Evolutionary conservation across 2,329 filamentous ascomycete genomes (phyloP), one percentile per base, ranked within the genome.

Genomic region (Fusarium piperis): DNA sequence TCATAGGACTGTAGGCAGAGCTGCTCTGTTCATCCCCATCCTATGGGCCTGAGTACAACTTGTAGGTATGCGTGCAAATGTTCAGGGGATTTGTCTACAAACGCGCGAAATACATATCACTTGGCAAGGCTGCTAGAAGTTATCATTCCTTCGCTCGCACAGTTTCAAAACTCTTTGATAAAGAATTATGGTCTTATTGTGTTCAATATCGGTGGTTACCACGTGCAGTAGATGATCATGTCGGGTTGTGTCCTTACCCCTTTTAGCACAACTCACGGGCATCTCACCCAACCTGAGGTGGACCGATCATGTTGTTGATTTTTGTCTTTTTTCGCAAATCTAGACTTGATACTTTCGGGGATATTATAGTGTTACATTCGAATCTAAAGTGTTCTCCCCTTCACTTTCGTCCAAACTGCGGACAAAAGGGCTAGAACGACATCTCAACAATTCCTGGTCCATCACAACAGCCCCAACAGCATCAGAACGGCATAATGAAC

Each of bases 121-220:
- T 28, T 28, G 8, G 26, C 26, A 28, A 28, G 8, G 26, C 8
- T 28, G 26, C 26, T 7, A 5, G 26, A 2, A 9, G 6, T 9
- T 7, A 7, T 28, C 26, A 28, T 28, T 9, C 5, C 26, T 28
- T 28, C 2, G 8, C 26, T 28, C 26, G 8, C 8, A 28, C 6
- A 7, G 26, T 9, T 28, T 7, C 8, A 28, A 28, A 7, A 28
- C 6, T 28, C 26, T 28, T 28, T 28, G 39, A 16, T 10, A 0
- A 3, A 7, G 13, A 18, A 7, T 2, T 3, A 1, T 16, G 23
- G 0, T 9, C 20, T 1, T 2, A 3, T 1, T 10, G 3, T 44
- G 20, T 44, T 23, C 39, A 6, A 44, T 6, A 3, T 6, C 4
- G 6, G 39, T 15, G 18, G 39, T 3, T 6, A 10, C 39, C 0